Evolutionary conservation across 192 early-diverging fungal genomes (phyloP).

Genomic region (Entomortierella lignicola): DNA sequence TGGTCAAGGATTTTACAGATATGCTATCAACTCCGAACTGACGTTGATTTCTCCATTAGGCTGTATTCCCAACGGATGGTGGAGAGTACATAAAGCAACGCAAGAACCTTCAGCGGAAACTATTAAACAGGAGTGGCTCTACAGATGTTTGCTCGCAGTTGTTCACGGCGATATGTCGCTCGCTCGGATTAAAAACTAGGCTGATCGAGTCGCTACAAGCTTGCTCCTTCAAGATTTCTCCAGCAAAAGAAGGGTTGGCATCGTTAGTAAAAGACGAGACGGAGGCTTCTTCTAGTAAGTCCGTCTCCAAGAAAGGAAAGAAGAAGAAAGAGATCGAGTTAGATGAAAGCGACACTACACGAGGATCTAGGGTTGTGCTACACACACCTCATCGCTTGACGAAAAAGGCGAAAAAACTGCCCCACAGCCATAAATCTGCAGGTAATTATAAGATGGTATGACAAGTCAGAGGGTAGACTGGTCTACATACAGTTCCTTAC

Average conservation of each 20-base stretch:
- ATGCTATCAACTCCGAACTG: too few species aligned
- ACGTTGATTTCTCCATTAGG: conserved; percentile 13
- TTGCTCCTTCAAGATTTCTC: conserved; percentile 65
- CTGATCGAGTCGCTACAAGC: conserved; percentile 76
- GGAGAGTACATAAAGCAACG: conserved; percentile 37
- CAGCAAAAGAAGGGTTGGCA: conserved; percentile 31
- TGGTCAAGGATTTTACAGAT: background rate
- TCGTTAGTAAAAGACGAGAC: background rate
- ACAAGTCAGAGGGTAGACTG: too few species aligned
- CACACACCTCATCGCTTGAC: conserved; percentile 17
- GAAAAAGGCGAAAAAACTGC: conserved; percentile 12
- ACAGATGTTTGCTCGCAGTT: conserved; percentile 58
- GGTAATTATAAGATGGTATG: conserved; percentile 7
- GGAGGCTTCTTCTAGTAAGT: background rate
- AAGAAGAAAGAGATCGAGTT: conserved; percentile 33
- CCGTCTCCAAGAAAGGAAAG: conserved; percentile 9
- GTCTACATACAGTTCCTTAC: too few species aligned
- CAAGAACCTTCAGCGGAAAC: conserved; percentile 30
- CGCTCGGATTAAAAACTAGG: conserved; percentile 64
- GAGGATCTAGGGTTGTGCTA: conserved; percentile 37
- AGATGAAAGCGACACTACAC: conserved; percentile 46
- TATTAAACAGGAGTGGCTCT: conserved; percentile 45
- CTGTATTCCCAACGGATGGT: conserved; percentile 15
- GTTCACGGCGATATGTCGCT: conserved; percentile 60
- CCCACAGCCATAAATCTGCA: conserved; percentile 24